Conservation (phyloP, 176 grass and related monocot genomes). For the Rhynchospora pubera region DNA sequence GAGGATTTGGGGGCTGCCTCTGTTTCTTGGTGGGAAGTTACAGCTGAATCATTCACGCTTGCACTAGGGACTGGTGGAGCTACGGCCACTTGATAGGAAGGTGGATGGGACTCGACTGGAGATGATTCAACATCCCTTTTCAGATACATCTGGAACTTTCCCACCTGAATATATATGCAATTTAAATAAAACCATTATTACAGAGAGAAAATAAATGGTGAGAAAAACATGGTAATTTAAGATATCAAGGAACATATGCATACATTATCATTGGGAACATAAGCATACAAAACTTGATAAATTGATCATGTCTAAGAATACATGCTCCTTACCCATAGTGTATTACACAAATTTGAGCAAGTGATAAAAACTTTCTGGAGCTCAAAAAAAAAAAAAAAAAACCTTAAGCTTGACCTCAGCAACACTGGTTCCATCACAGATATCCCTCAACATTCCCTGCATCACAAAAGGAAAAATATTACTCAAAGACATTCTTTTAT, state of each 20-base stretch:
- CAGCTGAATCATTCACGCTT: not conserved
- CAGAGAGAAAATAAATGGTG: not conserved
- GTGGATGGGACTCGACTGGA: not conserved
- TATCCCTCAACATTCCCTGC: slow-evolving; percentile 27
- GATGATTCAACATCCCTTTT: slow-evolving; percentile 28
- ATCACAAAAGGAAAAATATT: not conserved
- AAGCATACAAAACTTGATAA: not conserved
- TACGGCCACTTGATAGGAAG: slow-evolving; percentile 14
- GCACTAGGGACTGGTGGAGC: slow-evolving; percentile 12
- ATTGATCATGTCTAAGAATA: not conserved
- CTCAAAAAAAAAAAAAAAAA: not conserved
- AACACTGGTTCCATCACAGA: slow-evolving; percentile 39
- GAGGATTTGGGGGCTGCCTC: slow-evolving; percentile 4
- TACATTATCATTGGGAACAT: not conserved
- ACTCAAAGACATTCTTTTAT: not conserved
- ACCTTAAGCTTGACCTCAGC: slow-evolving; percentile 41
- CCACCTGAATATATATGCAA: slow-evolving; percentile 21
- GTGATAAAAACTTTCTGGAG: not conserved
- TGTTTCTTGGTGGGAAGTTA: not conserved
- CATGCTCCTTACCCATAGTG: not conserved
- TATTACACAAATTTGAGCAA: not conserved
- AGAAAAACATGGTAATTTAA: not conserved
- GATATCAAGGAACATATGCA: not conserved
- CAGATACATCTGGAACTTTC: slow-evolving; percentile 41
- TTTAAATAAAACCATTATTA: not conserved